These are phyloP conservation scores for Carpinus fangiana DNA, from an alignment of 306 rosid genomes.

Conservation along the genomic window DNA sequence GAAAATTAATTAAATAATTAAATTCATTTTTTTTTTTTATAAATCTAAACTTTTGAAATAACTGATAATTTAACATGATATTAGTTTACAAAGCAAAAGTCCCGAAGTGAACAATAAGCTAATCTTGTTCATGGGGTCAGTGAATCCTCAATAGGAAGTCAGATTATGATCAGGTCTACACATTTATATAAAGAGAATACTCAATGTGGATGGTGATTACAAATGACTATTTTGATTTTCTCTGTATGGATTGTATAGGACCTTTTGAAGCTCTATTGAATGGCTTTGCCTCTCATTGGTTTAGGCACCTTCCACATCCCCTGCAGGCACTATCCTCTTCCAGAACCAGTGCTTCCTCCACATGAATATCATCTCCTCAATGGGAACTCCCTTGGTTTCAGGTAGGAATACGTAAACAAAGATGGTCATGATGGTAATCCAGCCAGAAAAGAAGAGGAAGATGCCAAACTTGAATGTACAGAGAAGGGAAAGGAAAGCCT, in stretches of 20 bases:
- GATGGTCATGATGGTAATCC: conserved; percentile 64
- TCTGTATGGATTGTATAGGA: too few species aligned
- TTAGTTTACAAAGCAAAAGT: too few species aligned
- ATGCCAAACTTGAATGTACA: conserved; percentile 54
- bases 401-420: conserved; percentile 59
- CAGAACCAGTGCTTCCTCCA: conserved; percentile 75
- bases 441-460: conserved; percentile 70
- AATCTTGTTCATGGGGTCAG: too few species aligned
- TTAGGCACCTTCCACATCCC: conserved; percentile 33
- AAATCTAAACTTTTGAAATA: too few species aligned
- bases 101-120: too few species aligned
- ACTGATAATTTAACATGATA: too few species aligned
- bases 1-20: too few species aligned
- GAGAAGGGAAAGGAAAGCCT: conserved; percentile 55
- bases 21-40: too few species aligned
- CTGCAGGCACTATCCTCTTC: conserved; percentile 48
- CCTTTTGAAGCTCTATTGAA: not conserved
- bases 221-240: not conserved
- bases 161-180: too few species aligned
- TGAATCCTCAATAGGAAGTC: too few species aligned
- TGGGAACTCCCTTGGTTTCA: conserved; percentile 72
- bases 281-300: conserved; percentile 9
- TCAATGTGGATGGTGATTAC: too few species aligned
- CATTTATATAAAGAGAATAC: too few species aligned
- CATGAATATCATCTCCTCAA: conserved; percentile 55